These are phyloP conservation scores for Nakazawaea siamensis DNA, from an alignment of 805 yeast genomes.

Conservation along the genomic window DNA sequence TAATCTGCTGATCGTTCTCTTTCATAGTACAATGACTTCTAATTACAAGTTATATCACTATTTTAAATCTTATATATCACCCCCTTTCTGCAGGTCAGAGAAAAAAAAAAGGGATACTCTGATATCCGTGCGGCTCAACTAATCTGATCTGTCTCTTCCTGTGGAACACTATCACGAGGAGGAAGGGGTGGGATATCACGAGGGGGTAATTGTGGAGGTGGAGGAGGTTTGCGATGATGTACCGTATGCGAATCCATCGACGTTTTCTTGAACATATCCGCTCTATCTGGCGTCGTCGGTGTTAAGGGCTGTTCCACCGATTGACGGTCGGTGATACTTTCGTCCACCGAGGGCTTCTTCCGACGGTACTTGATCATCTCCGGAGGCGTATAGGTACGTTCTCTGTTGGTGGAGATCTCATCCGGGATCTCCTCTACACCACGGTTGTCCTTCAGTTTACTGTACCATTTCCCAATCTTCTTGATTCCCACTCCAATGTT, in stretches of 20 bases:
- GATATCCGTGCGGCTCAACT: neutral
- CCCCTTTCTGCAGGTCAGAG: too few species aligned
- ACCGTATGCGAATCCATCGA: neutral
- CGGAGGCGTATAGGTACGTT: constrained; percentile 32
- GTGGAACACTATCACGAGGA: neutral
- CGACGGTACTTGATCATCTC: constrained; percentile 57
- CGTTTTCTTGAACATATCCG: constrained; percentile 1
- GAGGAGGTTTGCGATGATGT: constrained; percentile 6
- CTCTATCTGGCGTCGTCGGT: neutral
- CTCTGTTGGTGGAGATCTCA: neutral
- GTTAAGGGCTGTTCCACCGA: too few species aligned
- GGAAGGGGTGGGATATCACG: constrained; percentile 3
- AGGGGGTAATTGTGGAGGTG: constrained; percentile 9
- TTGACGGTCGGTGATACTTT: too few species aligned
- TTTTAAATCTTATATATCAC: too few species aligned
- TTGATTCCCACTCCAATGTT: constrained; percentile 37
- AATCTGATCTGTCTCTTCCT: neutral
- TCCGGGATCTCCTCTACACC: constrained; percentile 10
- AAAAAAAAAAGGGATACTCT: neutral
- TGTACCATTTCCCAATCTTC: constrained; percentile 67
- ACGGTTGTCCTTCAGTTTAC: constrained; percentile 25
- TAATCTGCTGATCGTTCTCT: too few species aligned
- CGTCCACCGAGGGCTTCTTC: neutral
- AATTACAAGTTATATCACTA: too few species aligned
- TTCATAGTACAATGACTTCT: too few species aligned